Evolutionary conservation across 768 basidiomycete species (phyloP), one percentile per base, ranked within the genome.

Genomic region (Tylopilus sp.): DNA sequence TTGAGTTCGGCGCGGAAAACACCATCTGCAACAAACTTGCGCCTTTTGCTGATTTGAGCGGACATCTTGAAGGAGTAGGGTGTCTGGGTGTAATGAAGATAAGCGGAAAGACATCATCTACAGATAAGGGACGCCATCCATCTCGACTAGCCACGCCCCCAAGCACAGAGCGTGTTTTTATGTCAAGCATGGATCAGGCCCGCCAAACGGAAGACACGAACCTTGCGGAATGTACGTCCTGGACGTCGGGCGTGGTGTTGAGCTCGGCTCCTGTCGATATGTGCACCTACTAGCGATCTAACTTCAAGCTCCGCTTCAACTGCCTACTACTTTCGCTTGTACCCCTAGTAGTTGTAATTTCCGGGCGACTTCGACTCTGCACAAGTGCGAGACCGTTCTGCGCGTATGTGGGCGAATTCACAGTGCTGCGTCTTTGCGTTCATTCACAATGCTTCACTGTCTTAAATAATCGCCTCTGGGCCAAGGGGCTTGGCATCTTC

Each of bases 1-100:
- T 92, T 92, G 73, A 99, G 84, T 78, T 99, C 97, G 63, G 97
- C 97, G 72, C 92, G 93, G 84, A 95, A 96, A 52, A 98, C 95
- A 86, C 95, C 95, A 71, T 97, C 95, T 52, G 94, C 93, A 67
- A 96, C 90, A 68, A 96, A 95, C 84, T 94, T 98, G 81, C 93
- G 86, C 81, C 95, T 96, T 79, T 98, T 97, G 82, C 90, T 92
- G 81, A 97, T 92, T 69, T 87, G 86, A 63, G 81, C 71, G 69
- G 89, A 79, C 91, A 92, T 92, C 66, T 78, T 83, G 73, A 60
- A 43, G 50, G 29, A 25, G 11, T 7, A 37, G 41, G 30, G 25
- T 41, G 55, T 53, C 67, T 69, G 47, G 30, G 43, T 37, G 34
- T 7, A 42, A 41, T 16, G 19, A 50, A 49, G 57, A 69, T 67